Conservation (phyloP, 495 filamentous ascomycete genomes). For the Penicillium soppii region DNA sequence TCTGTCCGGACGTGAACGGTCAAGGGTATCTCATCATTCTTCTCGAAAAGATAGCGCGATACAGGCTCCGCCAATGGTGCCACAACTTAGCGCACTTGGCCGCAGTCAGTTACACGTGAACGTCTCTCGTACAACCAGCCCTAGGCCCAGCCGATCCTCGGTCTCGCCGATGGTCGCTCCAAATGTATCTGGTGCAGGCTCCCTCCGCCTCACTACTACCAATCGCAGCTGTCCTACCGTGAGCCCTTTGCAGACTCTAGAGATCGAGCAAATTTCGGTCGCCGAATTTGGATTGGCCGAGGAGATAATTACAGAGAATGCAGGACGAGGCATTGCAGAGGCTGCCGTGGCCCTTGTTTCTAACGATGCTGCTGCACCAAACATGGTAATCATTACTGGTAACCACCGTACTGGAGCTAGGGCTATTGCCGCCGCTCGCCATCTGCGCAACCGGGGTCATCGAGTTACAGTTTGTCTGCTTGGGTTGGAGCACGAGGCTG, state of each 20-base stretch:
- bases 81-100: conserved; percentile 36
- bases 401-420: conserved; percentile 84
- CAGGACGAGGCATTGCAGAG: conserved; percentile 82
- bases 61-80: conserved; percentile 33
- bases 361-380: conserved; percentile 51
- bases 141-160: conserved; percentile 36
- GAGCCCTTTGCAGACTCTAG: conserved; percentile 81
- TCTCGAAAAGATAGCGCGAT: conserved; percentile 64
- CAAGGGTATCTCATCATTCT: conserved; percentile 49
- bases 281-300: conserved; percentile 81
- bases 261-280: conserved; percentile 84
- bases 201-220: conserved; percentile 54
- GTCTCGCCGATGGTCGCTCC: conserved; percentile 39
- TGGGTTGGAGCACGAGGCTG: conserved; percentile 70
- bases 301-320: conserved; percentile 88
- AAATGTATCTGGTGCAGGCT: conserved; percentile 28
- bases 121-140: conserved; percentile 44
- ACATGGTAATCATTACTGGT: conserved; percentile 80
- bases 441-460: conserved; percentile 76
- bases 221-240: conserved; percentile 77
- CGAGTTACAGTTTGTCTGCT: conserved; percentile 81
- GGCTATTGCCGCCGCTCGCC: conserved; percentile 80
- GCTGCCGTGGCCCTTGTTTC: conserved; percentile 62
- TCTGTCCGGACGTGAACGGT: conserved; percentile 53
- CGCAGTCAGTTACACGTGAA: conserved; percentile 34